Base-by-base conservation (phyloP, 345 rosid genomes). In the Populus euphratica region DNA sequence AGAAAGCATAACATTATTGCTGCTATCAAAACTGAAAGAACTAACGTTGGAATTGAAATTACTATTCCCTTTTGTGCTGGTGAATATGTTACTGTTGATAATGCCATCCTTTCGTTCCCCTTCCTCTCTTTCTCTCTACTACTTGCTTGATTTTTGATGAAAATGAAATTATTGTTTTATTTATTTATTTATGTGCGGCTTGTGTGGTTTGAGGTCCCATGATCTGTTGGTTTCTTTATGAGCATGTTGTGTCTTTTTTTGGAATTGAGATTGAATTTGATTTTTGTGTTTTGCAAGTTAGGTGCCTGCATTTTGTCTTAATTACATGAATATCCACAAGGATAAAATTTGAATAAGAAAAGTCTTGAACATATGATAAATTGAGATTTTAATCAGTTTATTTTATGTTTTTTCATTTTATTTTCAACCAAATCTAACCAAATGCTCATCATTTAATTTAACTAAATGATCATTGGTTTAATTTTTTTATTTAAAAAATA, bases 1-100 rank as follows among this genome's bases (percentile, higher is more conserved):
- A 96, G 91, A 84, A 96, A 87, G 89, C 92, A 89, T 36, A 92
- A 80, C 78, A 86, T 83, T 73, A 86, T 77, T 49, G 96, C 91
- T 10, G 90, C 95, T 5, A 74, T 88, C 4, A 95, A 87, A 27
- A 88, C 91, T 0, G 90, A 75, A 69, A 96, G 89, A 11, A 90
- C 90, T 25, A 93, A 85, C 25, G 88, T 88, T 1, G 97, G 97
- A 6, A 93, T 86, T 16, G 93, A 83, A 1, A 93, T 81, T 23
- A 91, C 82, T 5, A 92, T 38, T 3, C 98, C 94, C 74, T 93
- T 91, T 72, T 91, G 99, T 27, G 80, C 3, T 27, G 70, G 31
- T 23, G 80, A 1, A 56, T 21, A 54, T 59, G 78, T 20, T 25
- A 50, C 38, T 5, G 73, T 14, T 35, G 68, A 73, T 13, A 73